Evolutionary conservation across 192 early-diverging fungal genomes (phyloP), one percentile per base, ranked within the genome.

Genomic region (Podila minutissima): DNA sequence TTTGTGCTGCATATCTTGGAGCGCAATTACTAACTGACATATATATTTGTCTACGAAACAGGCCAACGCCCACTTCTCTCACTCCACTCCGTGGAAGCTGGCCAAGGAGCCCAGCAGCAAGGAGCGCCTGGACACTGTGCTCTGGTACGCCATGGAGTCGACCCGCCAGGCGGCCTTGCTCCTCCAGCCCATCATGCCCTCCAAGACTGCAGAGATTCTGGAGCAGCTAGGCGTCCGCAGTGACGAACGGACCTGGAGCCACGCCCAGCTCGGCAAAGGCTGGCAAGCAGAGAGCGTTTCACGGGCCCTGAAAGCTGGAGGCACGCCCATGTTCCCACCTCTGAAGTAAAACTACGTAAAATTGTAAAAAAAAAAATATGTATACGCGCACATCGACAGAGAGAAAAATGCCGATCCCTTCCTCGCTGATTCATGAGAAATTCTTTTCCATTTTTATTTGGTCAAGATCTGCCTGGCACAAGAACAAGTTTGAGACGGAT

Each of bases 151-250:
- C 6, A 82, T 93, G 48, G 96, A 97, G 78, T 86, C 94, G 0
- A 87, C 90, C 32, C 89, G 97, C 12, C 60, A 95, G 29, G 86
- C 92, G 4, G 92, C 85, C 17, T 84, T 97, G 33, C 73, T 97
- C 48, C 82, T 98, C 57, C 92, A 93, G 72, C 94, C 95, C 8
- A 88, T 97, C 22, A 95, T 98, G 91, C 97, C 97, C 10, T 78
- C 82, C 2, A 97, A 95, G 75, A 86, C 91, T 51, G 69, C 66
- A 1, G 67, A 71, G 53, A 78, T 99, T 53, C 79, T 99, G 67
- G 87, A 93, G 65, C 83, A 85, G 20, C 67, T 98, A 12, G 86
- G 83, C 7, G 86, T 97, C 9, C 59, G 78, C 7, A 61, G 20
- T 19, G 74, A 78, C 5, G 88, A 94, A 62, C 89, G 95, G 19